Conservation (phyloP, 208 protist genomes). For the Phytomonas sp. region DNA sequence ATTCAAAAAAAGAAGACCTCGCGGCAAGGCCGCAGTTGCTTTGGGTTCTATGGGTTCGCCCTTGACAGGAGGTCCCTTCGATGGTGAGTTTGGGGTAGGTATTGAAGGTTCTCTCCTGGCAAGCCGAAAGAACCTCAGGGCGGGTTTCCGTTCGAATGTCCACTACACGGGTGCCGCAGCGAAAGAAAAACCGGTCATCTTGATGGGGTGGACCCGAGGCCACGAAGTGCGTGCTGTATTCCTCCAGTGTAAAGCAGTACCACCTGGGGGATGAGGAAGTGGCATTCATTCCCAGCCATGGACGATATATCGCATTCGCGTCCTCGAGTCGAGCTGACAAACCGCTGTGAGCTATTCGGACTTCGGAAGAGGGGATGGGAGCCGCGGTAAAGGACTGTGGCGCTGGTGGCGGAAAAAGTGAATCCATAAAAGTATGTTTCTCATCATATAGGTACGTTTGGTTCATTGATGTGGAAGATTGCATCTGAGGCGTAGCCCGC, state of each 20-base stretch:
- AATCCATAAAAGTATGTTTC: not conserved
- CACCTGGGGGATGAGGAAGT: not conserved
- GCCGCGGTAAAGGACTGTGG: not conserved
- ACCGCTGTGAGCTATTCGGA: not conserved
- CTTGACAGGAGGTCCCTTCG: not conserved
- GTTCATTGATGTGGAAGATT: not conserved
- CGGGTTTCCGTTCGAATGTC: conserved; percentile 36
- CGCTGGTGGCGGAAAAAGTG: not conserved
- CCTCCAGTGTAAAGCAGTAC: conserved; percentile 59
- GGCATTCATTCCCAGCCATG: not conserved
- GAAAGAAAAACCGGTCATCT: conserved; percentile 26
- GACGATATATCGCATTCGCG: not conserved
- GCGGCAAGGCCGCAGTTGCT: not conserved
- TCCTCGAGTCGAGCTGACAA: not conserved
- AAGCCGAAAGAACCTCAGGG: conserved; percentile 24
- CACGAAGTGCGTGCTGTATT: conserved; percentile 52
- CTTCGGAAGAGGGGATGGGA: not conserved
- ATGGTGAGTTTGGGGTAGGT: conserved; percentile 6
- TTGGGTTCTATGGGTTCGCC: not conserved
- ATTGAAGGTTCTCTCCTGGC: conserved; percentile 10
- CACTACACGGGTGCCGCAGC: conserved; percentile 56
- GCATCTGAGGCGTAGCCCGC: not conserved
- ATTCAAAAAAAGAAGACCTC: not conserved
- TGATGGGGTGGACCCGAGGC: conserved; percentile 1
- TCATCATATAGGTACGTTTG: not conserved